phyloP scores from a whole-genome alignment of 805 yeast genomes.

The Kodamaea neixiangensis region DNA sequence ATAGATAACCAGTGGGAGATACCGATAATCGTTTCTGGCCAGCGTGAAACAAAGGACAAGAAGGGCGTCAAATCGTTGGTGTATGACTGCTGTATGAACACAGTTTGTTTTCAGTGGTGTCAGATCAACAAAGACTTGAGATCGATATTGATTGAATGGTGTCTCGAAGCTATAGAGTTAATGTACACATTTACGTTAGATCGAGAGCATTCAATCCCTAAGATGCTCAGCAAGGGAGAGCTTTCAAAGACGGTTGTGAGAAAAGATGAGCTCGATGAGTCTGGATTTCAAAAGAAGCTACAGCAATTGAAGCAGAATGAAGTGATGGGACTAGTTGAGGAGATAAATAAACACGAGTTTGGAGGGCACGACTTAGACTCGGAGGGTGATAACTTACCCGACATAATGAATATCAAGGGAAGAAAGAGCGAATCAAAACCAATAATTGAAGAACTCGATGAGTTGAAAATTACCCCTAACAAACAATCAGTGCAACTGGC shows the following conservation, averaged over 20 bases:
- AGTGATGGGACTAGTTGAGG: slow-evolving; percentile 46
- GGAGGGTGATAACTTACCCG: slow-evolving; percentile 24
- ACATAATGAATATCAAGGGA: slow-evolving; percentile 29
- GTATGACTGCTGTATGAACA: slow-evolving; percentile 78
- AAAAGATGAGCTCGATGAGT: slow-evolving; percentile 43
- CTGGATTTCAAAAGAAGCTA: slow-evolving; percentile 37
- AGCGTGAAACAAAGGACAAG: slow-evolving; percentile 63
- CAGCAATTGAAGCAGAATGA: slow-evolving; percentile 42
- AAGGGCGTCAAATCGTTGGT: slow-evolving; percentile 65
- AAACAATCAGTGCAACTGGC: not conserved
- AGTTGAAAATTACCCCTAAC: not conserved
- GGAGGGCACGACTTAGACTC: slow-evolving; percentile 14
- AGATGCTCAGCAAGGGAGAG: slow-evolving; percentile 69
- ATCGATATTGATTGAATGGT: slow-evolving; percentile 76
- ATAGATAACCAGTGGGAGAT: slow-evolving; percentile 81
- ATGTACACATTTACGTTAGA: slow-evolving; percentile 50
- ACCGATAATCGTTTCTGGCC: slow-evolving; percentile 71
- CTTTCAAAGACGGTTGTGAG: slow-evolving; percentile 48
- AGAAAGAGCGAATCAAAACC: slow-evolving; percentile 30
- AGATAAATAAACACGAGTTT: slow-evolving; percentile 23
- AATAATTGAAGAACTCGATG: slow-evolving; percentile 55
- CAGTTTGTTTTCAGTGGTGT: slow-evolving; percentile 62
- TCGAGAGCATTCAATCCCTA: slow-evolving; percentile 68
- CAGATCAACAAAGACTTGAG: slow-evolving; percentile 58
- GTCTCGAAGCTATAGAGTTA: slow-evolving; percentile 76